Percentiles rank a stretch among this genome's conserved stretches.
These are phyloP conservation scores for Naganishia randhawae DNA, from an alignment of 768 basidiomycete species.

Conservation along the genomic window DNA sequence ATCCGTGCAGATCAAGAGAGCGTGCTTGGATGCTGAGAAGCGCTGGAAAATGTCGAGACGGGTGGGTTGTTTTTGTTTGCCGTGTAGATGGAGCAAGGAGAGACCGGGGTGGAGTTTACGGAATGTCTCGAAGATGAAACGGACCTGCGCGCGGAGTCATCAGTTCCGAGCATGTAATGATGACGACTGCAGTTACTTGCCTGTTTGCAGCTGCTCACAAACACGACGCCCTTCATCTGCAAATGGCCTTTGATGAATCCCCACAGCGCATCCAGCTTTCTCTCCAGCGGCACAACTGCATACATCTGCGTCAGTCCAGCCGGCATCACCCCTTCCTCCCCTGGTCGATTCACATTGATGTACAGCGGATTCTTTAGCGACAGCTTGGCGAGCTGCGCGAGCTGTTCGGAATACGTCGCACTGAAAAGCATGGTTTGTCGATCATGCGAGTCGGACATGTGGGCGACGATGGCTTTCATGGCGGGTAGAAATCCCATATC, in stretches of 20 bases:
- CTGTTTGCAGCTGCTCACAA: constrained; percentile 92
- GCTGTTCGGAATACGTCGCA: constrained; percentile 85
- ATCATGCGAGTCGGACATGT: constrained; percentile 60
- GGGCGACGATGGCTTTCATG: constrained; percentile 80
- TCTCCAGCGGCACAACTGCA: constrained; percentile 72
- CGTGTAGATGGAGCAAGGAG: constrained; percentile 87
- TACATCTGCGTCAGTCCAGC: constrained; percentile 83
- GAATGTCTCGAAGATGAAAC: constrained; percentile 92
- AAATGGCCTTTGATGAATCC: constrained; percentile 92
- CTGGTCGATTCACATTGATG: constrained; percentile 58
- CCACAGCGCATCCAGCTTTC: constrained; percentile 87
- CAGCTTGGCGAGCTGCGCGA: constrained; percentile 65
- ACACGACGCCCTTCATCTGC: constrained; percentile 84
- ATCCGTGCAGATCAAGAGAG: constrained; percentile 89
- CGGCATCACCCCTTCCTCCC: constrained; percentile 58
- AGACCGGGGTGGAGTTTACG: constrained; percentile 92
- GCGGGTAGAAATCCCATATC: constrained; percentile 94
- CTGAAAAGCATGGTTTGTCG: constrained; percentile 96
- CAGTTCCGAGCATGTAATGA: neutral
- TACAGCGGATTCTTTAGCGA: constrained; percentile 76
- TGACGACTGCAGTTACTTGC: constrained; percentile 51
- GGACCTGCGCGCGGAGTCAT: constrained; percentile 55
- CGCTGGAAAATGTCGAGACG: constrained; percentile 76
- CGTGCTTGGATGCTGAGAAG: constrained; percentile 75
- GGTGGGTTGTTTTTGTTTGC: constrained; percentile 92